Base-by-base conservation (phyloP, 176 grass and related monocot species). In the Triticum aestivum region DNA sequence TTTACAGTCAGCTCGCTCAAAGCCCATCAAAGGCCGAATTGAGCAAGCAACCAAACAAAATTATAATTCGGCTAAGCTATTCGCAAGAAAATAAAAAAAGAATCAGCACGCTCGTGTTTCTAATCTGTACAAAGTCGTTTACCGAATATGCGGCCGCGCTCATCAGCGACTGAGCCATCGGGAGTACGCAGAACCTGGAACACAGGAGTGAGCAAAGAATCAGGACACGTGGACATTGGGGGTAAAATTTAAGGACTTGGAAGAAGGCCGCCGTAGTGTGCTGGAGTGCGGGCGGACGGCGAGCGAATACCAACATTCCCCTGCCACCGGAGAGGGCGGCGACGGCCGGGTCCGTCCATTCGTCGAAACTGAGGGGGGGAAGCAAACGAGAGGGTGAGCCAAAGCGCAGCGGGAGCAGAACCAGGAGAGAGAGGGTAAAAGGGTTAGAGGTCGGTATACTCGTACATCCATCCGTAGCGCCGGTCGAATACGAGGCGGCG, bases 161-260 rank as follows among this genome's bases (percentile, higher is more conserved):
- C 44, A 93, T 23, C 37, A 93, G 8, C 26, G 86, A 86, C 23
- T 85, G 79, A 10, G 82, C 85, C 35, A 83, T 86, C 0, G 88
- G 79, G 11, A 93, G 58, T 63, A 85, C 54, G 52, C 88, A 93
- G 82, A 93, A 93, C 91, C 88, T 90, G 88, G 38, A 63, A 82
- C 9, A 23, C 0, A 72, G 3, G 8, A 14, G 15, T 11, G 61
- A 8, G 45, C 8, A 52, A 27, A 21, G 15, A 51, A 54, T 87
- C 5, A 88, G 74, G 2, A 63, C 11, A 10, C 54, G 20, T 34
- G 63, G 2, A 18, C 23, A 61, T 44, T 66, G 47, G 23, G 6
- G 59, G 0, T 24, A 3, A 69, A 26, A 39, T 41, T 24, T 8
- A 56, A 8, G 27, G 77, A 75, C 6, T 49, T 38, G 5, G 56